Base-by-base conservation (phyloP, 176 grass and related monocot species). In the Dendrocalamus sinicus region DNA sequence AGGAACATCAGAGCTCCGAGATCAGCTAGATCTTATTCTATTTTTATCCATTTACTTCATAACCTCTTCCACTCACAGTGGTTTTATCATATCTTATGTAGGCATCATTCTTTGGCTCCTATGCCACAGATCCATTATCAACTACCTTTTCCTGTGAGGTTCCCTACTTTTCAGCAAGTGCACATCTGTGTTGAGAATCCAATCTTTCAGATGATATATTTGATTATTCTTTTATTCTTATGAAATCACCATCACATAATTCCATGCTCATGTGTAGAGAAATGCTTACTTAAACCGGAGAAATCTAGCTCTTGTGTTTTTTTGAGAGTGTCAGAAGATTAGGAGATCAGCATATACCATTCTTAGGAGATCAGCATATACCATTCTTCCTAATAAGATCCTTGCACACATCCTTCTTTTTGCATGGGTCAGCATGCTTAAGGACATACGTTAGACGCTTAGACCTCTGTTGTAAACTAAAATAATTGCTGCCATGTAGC, bases 41-140 rank as follows among this genome's bases (percentile, higher is more conserved):
- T 77, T 82, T 63, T 60, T 53, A 71, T 82, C 53, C 66, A 78
- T 46, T 44, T 48, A 57, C 50, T 87, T 78, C 67, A 6, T 67
- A 24, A 46, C 84, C 80, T 67, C 67, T 58, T 70, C 87, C 78
- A 87, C 79, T 78, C 50, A 60, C 78, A 72, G 67, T 87, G 50
- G 20, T 52, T 82, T 63, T 59, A 74, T 79, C 89, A 22, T 47
- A 79, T 79, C 89, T 87, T 87, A 86, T 90, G 79, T 50, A 47
- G 48, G 89, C 69, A 83, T 60, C 73, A 74, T 87, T 78, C 89
- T 87, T 90, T 90, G 86, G 40, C 67, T 83, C 80, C 73, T 83
- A 83, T 28, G 73, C 89, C 73, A 83, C 79, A 79, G 39, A 90
- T 79, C 73, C 28, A 1, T 87, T 83, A 87, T 87, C 84, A 83